Conservation (phyloP, 805 yeast species). For the Kuraishia capsulata region DNA sequence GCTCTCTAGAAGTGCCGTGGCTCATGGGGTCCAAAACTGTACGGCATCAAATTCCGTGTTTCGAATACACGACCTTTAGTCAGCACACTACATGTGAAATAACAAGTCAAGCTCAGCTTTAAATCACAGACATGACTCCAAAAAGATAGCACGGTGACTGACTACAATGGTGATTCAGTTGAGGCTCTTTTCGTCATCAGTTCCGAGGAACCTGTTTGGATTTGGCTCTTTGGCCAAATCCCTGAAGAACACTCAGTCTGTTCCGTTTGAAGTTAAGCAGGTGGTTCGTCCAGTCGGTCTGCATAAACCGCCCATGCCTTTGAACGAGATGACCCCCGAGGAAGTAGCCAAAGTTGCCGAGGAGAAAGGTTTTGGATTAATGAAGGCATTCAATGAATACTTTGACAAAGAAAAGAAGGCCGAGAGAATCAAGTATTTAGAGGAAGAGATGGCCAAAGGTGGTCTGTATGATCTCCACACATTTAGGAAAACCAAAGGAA, state of each 20-base stretch:
- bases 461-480: constrained; percentile 59
- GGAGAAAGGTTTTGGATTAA: constrained; percentile 21
- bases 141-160: not conserved
- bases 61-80: not conserved
- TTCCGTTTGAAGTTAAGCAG: constrained; percentile 6
- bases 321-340: constrained; percentile 12
- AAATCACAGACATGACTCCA: too few relatives aligned
- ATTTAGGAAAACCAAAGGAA: constrained; percentile 71
- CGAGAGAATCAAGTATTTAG: constrained; percentile 41
- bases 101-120: too few relatives aligned
- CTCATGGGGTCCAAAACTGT: too few relatives aligned
- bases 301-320: constrained; percentile 15
- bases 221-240: constrained; percentile 7
- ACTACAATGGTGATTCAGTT: not conserved
- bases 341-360: constrained; percentile 1
- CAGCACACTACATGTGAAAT: not conserved
- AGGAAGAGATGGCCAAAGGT: constrained; percentile 55
- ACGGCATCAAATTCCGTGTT: not conserved
- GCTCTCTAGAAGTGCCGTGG: too few relatives aligned
- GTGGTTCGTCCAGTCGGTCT: constrained; percentile 8
- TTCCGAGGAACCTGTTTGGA: constrained; percentile 11
- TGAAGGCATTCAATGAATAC: constrained; percentile 25
- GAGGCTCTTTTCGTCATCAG: not conserved
- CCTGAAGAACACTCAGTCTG: constrained; percentile 7
- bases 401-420: constrained; percentile 38